phyloP scores from a whole-genome alignment of 2,329 filamentous ascomycete genomes.

The Xylaria sp. region DNA sequence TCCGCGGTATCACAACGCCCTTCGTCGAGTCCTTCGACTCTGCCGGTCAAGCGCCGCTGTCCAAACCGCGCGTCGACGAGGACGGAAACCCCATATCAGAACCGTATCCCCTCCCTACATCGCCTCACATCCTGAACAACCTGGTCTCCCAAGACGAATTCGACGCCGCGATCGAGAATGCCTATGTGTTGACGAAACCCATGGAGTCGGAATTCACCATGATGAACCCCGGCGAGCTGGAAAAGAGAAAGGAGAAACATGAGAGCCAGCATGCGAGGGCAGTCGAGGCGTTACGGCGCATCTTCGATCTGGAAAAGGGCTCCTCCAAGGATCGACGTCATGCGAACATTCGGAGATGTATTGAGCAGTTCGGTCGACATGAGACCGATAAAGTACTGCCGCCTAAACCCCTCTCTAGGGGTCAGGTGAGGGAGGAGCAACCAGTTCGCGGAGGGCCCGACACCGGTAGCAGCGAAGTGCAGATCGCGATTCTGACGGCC shows the following conservation, averaged over 20 bases:
- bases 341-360: slow-evolving; percentile 84
- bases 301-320: slow-evolving; percentile 80
- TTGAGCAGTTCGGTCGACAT: slow-evolving; percentile 91
- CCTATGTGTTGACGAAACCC: slow-evolving; percentile 74
- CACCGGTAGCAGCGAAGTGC: slow-evolving; percentile 96
- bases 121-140: slow-evolving; percentile 75
- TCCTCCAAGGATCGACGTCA: slow-evolving; percentile 82
- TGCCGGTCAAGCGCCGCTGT: slow-evolving; percentile 61
- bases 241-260: slow-evolving; percentile 56
- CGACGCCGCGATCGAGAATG: slow-evolving; percentile 71
- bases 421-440: slow-evolving; percentile 55
- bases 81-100: slow-evolving; percentile 56
- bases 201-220: slow-evolving; percentile 51
- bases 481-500: slow-evolving; percentile 92
- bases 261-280: slow-evolving; percentile 72
- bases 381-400: slow-evolving; percentile 79
- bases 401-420: slow-evolving; percentile 65
- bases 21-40: slow-evolving; percentile 86
- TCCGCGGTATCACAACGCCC: slow-evolving; percentile 81
- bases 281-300: slow-evolving; percentile 79
- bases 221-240: slow-evolving; percentile 55
- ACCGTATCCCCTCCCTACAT: slow-evolving; percentile 58
- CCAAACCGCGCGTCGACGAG: slow-evolving; percentile 53
- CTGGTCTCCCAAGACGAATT: slow-evolving; percentile 77
- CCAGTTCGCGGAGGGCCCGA: slow-evolving; percentile 81